phyloP scores from a whole-genome alignment of 768 basidiomycete species.

The Lactarius hatsudake region DNA sequence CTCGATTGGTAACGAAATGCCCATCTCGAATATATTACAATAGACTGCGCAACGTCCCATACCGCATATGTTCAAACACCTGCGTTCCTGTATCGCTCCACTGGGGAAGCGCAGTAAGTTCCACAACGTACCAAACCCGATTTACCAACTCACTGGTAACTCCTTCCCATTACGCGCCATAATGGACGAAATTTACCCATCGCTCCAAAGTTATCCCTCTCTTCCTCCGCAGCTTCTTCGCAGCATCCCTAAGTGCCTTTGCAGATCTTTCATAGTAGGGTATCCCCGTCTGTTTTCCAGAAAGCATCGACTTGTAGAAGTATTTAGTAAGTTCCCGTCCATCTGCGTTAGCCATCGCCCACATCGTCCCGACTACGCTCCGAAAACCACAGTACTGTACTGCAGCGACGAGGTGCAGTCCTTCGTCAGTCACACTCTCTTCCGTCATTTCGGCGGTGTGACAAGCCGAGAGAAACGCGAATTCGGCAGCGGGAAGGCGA shows the following conservation, averaged over 20 bases:
- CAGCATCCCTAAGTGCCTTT: slow-evolving; percentile 7
- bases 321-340: slow-evolving; percentile 3
- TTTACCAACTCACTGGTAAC: background rate
- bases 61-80: background rate
- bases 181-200: slow-evolving; percentile 14
- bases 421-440: slow-evolving; percentile 14
- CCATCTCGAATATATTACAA: background rate
- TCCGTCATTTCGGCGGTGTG: slow-evolving; percentile 14
- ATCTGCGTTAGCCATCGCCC: slow-evolving; percentile 21
- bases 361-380: slow-evolving; percentile 22
- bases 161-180: slow-evolving; percentile 3
- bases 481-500: slow-evolving; percentile 7
- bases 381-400: slow-evolving; percentile 23
- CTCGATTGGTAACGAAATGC: background rate
- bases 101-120: background rate
- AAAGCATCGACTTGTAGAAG: slow-evolving; percentile 3
- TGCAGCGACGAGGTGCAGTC: slow-evolving; percentile 18
- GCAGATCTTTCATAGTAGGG: slow-evolving; percentile 3
- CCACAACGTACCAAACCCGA: background rate
- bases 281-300: background rate
- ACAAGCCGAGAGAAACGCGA: slow-evolving; percentile 23
- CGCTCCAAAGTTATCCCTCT: background rate
- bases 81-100: background rate
- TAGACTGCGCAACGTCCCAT: background rate
- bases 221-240: slow-evolving; percentile 2